Evolutionary conservation across 148 eudicot genomes (phyloP), one percentile per base, ranked within the genome.

Genomic region (Persicaria maculosa): DNA sequence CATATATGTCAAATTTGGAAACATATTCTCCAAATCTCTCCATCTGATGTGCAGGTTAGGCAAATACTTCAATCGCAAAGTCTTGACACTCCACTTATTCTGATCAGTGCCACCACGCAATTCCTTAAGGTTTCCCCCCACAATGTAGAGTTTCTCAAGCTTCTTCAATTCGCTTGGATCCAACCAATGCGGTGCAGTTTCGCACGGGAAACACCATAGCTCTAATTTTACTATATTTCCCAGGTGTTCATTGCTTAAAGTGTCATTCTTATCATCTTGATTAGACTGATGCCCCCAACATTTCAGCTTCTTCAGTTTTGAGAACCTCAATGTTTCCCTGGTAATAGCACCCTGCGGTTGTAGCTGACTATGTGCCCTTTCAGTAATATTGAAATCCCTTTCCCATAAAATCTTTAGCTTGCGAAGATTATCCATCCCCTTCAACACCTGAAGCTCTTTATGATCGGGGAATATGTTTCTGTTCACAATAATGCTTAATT

Each of bases 61-160:
- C 74, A 78, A 44, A 74, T 78, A 78, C 75, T 81, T 81, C 3
- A 78, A 73, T 2, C 80, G 76, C 76, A 85, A 17, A 4, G 47
- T 74, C 72, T 77, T 15, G 11, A 85, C 86, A 3, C 46, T 22
- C 84, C 81, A 83, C 55, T 43, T 71, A 10, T 9, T 52, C 15
- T 44, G 47, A 20, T 58, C 57, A 52, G 14, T 16, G 14, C n/a
- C n/a, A 52, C 11, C 11, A 1, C 19, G 78, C 31, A 79, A 75
- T 52, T 82, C 83, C 53, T 47, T 44, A 1, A 86, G 59, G 19
- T 77, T 72, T 1, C 90, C 90, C 1, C 86, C 87, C 58, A 83
- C 80, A 9, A 86, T 75, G 67, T 82, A 86, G 4, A 86, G 81
- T 61, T 82, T 82, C 71, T 61, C 20, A 71, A 86, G 44, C 2